Percentiles rank a stretch among this genome's conserved stretches.
Conservation (phyloP, 179 eudicot species). For the Beta lomatogona region DNA sequence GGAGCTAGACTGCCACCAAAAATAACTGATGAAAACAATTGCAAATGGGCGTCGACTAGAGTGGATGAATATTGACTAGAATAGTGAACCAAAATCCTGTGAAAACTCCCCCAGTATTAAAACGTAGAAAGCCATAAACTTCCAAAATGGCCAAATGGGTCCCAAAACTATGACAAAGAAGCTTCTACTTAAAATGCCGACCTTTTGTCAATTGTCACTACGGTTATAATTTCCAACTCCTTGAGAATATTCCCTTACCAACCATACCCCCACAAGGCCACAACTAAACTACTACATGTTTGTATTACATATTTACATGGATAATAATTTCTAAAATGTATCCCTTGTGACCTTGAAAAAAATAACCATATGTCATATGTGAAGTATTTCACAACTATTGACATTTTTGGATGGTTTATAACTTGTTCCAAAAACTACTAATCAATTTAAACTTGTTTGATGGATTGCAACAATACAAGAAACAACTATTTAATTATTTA, state of each 20-base stretch:
- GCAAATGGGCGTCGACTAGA: not conserved
- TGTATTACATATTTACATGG: too few relatives aligned
- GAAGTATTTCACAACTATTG: too few relatives aligned
- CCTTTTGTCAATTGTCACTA: not conserved
- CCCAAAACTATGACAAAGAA: constrained; percentile 22
- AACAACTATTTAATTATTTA: too few relatives aligned
- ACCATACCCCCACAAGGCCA: constrained; percentile 3
- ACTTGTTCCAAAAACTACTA: too few relatives aligned
- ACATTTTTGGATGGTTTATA: too few relatives aligned
- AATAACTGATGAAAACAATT: not conserved
- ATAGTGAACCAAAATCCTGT: not conserved
- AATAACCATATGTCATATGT: too few relatives aligned
- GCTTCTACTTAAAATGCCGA: constrained; percentile 20
- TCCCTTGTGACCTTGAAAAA: too few relatives aligned
- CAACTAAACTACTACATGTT: not conserved
- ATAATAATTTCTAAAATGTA: not conserved
- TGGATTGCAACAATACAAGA: too few relatives aligned
- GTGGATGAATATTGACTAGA: not conserved
- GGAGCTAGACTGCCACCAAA: not conserved
- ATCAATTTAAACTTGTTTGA: too few relatives aligned
- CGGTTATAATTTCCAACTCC: not conserved
- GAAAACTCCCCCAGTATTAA: not conserved
- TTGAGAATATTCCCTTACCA: not conserved
- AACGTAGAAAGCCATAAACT: not conserved
- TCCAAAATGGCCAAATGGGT: not conserved